phyloP scores from a whole-genome alignment of 257 asterid genomes.

The Verbascum thapsus region DNA sequence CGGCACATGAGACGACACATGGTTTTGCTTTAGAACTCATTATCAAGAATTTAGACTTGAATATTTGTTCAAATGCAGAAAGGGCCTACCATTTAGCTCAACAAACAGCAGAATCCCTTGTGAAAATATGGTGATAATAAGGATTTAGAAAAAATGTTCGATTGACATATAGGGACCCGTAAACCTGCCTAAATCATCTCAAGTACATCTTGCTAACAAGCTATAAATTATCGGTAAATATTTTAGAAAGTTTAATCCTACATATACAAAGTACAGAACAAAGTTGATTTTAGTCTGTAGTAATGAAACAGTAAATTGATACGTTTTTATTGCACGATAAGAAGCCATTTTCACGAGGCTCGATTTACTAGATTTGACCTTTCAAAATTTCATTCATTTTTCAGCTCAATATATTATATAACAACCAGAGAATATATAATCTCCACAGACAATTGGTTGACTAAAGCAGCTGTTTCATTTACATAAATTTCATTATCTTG shows the following conservation, averaged over 20 bases:
- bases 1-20: slow-evolving; percentile 52
- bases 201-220: not conserved
- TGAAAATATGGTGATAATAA: slow-evolving; percentile 20
- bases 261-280: not conserved
- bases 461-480: slow-evolving; percentile 8
- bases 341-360: not conserved
- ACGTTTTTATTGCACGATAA: no score
- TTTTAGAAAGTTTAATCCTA: not conserved
- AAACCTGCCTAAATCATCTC: slow-evolving; percentile 9
- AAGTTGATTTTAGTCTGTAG: not conserved
- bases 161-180: slow-evolving; percentile 16
- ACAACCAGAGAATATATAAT: not conserved
- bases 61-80: slow-evolving; percentile 32
- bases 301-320: no score
- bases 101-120: slow-evolving; percentile 32
- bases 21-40: slow-evolving; percentile 41
- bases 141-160: not conserved
- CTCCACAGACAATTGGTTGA: slow-evolving; percentile 14
- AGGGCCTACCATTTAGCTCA: slow-evolving; percentile 41
- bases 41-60: slow-evolving; percentile 34
- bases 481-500: slow-evolving; percentile 23
- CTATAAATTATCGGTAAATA: not conserved
- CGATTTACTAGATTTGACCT: not conserved
- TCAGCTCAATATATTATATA: not conserved
- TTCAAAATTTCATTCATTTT: not conserved